Evolutionary conservation across 2,329 filamentous ascomycete genomes (phyloP).

Genomic region (Sclerotinia sclerotiorum): DNA sequence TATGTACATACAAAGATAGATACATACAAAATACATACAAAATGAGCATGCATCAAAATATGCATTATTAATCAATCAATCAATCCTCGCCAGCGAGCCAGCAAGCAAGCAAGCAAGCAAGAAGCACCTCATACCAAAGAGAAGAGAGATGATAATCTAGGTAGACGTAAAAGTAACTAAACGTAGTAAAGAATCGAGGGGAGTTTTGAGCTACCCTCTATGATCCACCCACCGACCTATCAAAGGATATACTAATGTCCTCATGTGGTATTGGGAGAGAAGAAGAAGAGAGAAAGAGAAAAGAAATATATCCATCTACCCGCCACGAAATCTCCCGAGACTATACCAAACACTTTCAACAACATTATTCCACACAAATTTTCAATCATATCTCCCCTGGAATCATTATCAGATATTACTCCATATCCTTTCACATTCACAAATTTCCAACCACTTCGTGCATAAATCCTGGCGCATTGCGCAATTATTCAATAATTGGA

Average conservation of each 20-base stretch:
- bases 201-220: not conserved
- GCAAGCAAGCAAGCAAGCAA: too few relatives aligned
- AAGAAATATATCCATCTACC: constrained; percentile 15
- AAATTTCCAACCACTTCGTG: not conserved
- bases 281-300: constrained; percentile 5
- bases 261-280: too few relatives aligned
- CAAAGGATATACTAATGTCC: too few relatives aligned
- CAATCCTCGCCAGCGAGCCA: not conserved
- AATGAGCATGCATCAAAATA: not conserved
- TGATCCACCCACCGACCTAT: not conserved
- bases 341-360: not conserved
- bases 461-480: not conserved
- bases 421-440: constrained; percentile 9
- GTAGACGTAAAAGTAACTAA: not conserved
- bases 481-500: constrained; percentile 21
- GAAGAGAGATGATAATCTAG: constrained; percentile 6
- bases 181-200: not conserved
- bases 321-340: not conserved
- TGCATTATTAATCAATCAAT: not conserved
- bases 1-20: not conserved
- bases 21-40: not conserved
- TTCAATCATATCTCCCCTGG: not conserved
- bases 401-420: constrained; percentile 6
- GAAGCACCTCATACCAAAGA: not conserved
- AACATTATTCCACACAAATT: constrained; percentile 9